Base-by-base conservation (phyloP, 495 filamentous ascomycete genomes). In the Penicillium maclennaniae region DNA sequence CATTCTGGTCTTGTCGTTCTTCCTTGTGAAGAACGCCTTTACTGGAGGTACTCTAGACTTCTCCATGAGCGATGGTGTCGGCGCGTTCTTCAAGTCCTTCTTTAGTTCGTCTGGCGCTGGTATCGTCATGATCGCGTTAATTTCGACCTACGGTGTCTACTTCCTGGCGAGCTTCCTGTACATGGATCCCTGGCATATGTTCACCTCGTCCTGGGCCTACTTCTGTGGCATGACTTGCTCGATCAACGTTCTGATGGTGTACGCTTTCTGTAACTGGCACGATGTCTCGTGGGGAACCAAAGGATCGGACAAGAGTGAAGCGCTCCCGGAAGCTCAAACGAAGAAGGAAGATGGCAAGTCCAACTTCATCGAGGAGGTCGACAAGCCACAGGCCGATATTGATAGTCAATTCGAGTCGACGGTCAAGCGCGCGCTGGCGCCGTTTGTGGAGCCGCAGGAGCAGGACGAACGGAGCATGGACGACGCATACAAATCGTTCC, bases 201-300 rank as follows among this genome's bases (percentile, higher is more conserved):
- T 98, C 76, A 91, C 91, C 64, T 96, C 90, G 28, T 97, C 95
- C 73, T 88, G 89, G 55, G 83, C 89, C 56, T 97, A 97, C 72
- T 81, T 97, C 57, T 74, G 92, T 41, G 81, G 92, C 60, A 92
- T 93, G 83, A 92, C 93, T 10, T 95, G 90, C 20, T 97, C 95
- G 69, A 89, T 96, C 85, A 98, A 98, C 72, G 92, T 98, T 56
- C 82, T 98, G 62, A 97, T 92, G 79, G 91, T 98, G 51, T 98
- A 98, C 74, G 90, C 78, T 51, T 98, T 96, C 83, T 92, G 91
- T 80, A 98, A 98, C 78, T 98, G 93, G 93, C 93, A 98, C 76
- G 93, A 98, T 69, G 93, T 98, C 43, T 96, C 92, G 14, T 98
- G 93, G 93, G 93, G 93, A 78, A 97, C 93, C 68, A 97, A 98